Evolutionary conservation across 805 yeast species (phyloP).

Genomic region (Myxozyma monticola): DNA sequence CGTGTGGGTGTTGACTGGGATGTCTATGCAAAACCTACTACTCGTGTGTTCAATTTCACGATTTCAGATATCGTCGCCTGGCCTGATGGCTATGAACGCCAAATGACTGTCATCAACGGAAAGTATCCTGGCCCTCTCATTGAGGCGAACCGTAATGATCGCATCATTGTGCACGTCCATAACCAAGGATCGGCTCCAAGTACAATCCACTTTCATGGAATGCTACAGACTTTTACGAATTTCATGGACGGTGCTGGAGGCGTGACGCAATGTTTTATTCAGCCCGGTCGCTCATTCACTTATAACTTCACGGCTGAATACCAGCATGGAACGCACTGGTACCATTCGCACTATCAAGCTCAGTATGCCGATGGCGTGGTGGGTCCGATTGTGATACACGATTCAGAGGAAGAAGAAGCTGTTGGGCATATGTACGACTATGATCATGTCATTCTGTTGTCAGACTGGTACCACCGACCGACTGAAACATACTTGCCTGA

Average conservation of each 20-base stretch:
- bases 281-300: constrained; percentile 44
- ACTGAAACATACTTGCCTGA: neutral
- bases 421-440: constrained; percentile 12
- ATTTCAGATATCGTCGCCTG: constrained; percentile 26
- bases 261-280: constrained; percentile 52
- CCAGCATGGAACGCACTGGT: constrained; percentile 56
- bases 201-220: constrained; percentile 56
- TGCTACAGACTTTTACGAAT: constrained; percentile 48
- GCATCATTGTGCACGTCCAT: constrained; percentile 40
- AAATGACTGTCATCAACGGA: constrained; percentile 45
- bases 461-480: constrained; percentile 17
- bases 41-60: constrained; percentile 41
- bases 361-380: constrained; percentile 73
- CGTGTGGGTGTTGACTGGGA: neutral
- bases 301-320: constrained; percentile 45
- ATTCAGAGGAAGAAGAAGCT: neutral
- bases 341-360: constrained; percentile 55
- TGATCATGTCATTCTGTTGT: constrained; percentile 14
- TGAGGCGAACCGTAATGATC: constrained; percentile 43
- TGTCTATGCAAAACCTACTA: constrained; percentile 1
- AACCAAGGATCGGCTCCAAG: constrained; percentile 44
- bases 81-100: constrained; percentile 43
- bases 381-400: constrained; percentile 48
- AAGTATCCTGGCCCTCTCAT: constrained; percentile 54
- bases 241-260: constrained; percentile 55